These are phyloP conservation scores for Neurospora hispaniola DNA, from an alignment of 495 filamentous ascomycete species.

Conservation along the genomic window DNA sequence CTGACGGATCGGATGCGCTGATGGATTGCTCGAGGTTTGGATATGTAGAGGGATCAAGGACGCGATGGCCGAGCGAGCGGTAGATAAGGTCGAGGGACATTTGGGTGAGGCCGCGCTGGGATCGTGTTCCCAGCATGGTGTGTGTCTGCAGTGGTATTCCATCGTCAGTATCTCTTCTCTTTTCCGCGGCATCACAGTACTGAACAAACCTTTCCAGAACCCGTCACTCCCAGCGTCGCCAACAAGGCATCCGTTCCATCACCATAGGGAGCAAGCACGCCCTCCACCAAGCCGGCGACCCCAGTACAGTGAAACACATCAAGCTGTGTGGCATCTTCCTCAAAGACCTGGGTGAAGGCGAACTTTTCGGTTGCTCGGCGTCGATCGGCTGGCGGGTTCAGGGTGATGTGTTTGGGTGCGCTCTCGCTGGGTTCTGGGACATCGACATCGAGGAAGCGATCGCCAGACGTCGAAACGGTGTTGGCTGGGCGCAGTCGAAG, in stretches of 20 bases:
- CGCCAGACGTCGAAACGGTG: conserved; percentile 19
- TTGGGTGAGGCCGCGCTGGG: conserved; percentile 81
- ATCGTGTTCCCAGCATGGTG: conserved; percentile 86
- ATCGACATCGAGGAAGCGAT: conserved; percentile 75
- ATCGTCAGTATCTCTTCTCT: conserved; percentile 16
- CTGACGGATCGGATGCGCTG: conserved; percentile 65
- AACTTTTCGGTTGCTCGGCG: conserved; percentile 87
- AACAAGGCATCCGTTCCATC: conserved; percentile 81
- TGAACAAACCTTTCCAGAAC: conserved; percentile 76
- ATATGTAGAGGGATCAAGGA: conserved; percentile 50
- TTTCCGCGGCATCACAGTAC: neutral
- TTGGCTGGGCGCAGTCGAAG: conserved; percentile 66
- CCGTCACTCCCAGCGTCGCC: conserved; percentile 89
- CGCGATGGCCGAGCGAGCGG: conserved; percentile 56
- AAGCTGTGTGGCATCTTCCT: conserved; percentile 71
- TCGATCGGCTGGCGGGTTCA: conserved; percentile 74
- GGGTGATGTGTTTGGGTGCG: conserved; percentile 69
- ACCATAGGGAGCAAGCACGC: conserved; percentile 58
- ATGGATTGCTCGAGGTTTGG: conserved; percentile 60
- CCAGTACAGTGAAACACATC: conserved; percentile 81
- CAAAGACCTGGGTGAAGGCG: conserved; percentile 87
- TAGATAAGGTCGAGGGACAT: conserved; percentile 85
- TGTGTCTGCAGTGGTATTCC: conserved; percentile 54
- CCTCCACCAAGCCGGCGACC: conserved; percentile 63
- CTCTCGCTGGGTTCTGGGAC: conserved; percentile 34